Evolutionary conservation across 305 asterid genomes (phyloP), one percentile per base, ranked within the genome.

Genomic region (Ilex paraguariensis): DNA sequence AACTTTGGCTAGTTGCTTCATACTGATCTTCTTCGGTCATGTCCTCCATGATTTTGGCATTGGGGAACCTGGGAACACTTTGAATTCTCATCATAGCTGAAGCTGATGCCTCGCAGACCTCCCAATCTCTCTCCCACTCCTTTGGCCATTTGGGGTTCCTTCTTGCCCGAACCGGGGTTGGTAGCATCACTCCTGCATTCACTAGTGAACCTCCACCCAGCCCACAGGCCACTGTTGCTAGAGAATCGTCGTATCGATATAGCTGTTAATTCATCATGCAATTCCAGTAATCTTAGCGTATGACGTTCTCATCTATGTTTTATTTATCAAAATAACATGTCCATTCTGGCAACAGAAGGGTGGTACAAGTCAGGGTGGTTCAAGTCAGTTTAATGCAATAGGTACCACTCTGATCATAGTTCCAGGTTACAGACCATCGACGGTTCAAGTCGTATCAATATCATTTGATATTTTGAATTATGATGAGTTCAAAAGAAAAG

Each of bases 111-210:
- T 76, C 74, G 46, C 68, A 67, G 10, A 67, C 51, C 55, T 76
- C 85, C 90, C 90, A 84, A 55, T 84, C 83, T 31, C 62, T 75
- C 45, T 78, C 90, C 90, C 83, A 84, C 9, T 73, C 77, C 63
- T 72, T 53, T 0, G 87, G 90, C 90, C 90, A 84, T 62, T 59
- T 70, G 0, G 79, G 82, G 13, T 75, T 55, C 59, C 83, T 21
- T 40, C 82, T 65, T 7, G 87, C 72, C n/a, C 75, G 72, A 36
- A 60, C 64, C 2, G 85, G 54, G 4, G 85, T 49, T 1, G 79
- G 75, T 31, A 77, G 1, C 76, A 81, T 72, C 67, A 81, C 90
- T 42, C 85, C 85, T 33, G 82, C 85, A 52, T 84, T 84, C 40
- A 81, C 71, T 0, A 84, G 73, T 8, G 87, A 84, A n/a, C 87